These are phyloP conservation scores for Pseudohyphozyma bogoriensis DNA, from an alignment of 768 basidiomycete genomes.

Conservation along the genomic window DNA sequence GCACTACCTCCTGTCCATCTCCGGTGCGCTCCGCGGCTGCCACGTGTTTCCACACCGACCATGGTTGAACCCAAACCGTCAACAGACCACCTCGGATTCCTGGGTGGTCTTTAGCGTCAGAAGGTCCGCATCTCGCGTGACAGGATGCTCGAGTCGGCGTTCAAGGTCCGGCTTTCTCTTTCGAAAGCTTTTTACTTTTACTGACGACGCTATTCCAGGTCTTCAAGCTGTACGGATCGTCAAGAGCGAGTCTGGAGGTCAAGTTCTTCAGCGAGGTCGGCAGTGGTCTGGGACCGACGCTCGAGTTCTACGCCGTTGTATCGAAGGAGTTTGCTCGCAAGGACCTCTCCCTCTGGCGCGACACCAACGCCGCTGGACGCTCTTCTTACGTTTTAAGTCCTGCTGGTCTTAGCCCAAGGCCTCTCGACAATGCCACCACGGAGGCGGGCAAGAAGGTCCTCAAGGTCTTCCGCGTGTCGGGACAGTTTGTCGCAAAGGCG, in stretches of 20 bases:
- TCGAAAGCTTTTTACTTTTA: no score
- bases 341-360: conserved; percentile 83
- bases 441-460: conserved; percentile 57
- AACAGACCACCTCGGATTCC: conserved; percentile 77
- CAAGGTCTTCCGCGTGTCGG: conserved; percentile 77
- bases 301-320: conserved; percentile 97
- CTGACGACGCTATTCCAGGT: conserved; percentile 48
- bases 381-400: conserved; percentile 67
- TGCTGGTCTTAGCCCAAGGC: conserved; percentile 76
- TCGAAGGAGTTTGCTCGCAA: conserved; percentile 87
- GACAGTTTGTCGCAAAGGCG: conserved; percentile 89
- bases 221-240: conserved; percentile 81
- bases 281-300: conserved; percentile 89
- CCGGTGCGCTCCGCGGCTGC: no score
- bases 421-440: conserved; percentile 37
- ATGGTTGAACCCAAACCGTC: no score
- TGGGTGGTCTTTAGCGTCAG: conserved; percentile 84
- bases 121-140: conserved; percentile 94
- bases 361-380: conserved; percentile 41
- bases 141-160: conserved; percentile 86
- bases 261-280: conserved; percentile 99
- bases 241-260: conserved; percentile 85
- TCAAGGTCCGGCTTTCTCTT: conserved; percentile 48
- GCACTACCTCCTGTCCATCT: no score
- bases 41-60: no score